phyloP scores from a whole-genome alignment of 169 alveolate genomes.

The Babesia sp. region DNA sequence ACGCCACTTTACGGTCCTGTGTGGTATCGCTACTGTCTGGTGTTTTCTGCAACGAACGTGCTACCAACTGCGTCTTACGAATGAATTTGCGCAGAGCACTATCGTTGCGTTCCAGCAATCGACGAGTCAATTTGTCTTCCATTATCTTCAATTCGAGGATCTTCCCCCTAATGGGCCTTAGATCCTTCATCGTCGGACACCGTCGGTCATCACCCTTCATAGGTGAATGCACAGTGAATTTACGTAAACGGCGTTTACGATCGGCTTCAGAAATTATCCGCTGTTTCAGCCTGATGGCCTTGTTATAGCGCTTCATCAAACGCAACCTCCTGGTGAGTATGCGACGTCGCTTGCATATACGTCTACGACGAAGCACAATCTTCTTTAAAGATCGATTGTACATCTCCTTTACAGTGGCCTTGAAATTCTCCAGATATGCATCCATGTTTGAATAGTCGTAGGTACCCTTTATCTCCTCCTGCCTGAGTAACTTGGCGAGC shows the following conservation, averaged over 20 bases:
- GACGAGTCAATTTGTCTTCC: constrained; percentile 31
- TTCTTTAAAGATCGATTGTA: constrained; percentile 39
- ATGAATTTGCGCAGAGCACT: constrained; percentile 39
- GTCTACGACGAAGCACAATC: constrained; percentile 37
- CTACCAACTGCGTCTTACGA: constrained; percentile 31
- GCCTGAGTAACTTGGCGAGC: constrained; percentile 43
- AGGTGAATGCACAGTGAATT: constrained; percentile 23
- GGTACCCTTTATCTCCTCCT: constrained; percentile 53
- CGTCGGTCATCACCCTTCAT: constrained; percentile 52
- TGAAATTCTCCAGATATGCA: constrained; percentile 46
- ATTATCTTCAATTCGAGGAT: constrained; percentile 44
- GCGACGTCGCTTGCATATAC: constrained; percentile 63
- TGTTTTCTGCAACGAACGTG: constrained; percentile 15
- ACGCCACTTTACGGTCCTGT: constrained; percentile 22
- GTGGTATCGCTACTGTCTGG: constrained; percentile 3
- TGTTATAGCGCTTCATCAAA: constrained; percentile 59
- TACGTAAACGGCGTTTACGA: constrained; percentile 1
- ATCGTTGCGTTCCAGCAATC: constrained; percentile 42
- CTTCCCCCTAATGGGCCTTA: constrained; percentile 45
- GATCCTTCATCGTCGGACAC: constrained; percentile 58
- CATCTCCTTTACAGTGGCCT: constrained; percentile 44
- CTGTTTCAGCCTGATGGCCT: constrained; percentile 65
- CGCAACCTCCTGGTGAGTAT: constrained; percentile 35
- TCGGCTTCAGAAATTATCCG: constrained; percentile 52
- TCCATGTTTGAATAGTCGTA: constrained; percentile 43